Percentiles rank a stretch among this genome's conserved stretches.
Evolutionary conservation across 2,329 filamentous ascomycete genomes (phyloP).

Genomic region (Verticillium klebahnii): DNA sequence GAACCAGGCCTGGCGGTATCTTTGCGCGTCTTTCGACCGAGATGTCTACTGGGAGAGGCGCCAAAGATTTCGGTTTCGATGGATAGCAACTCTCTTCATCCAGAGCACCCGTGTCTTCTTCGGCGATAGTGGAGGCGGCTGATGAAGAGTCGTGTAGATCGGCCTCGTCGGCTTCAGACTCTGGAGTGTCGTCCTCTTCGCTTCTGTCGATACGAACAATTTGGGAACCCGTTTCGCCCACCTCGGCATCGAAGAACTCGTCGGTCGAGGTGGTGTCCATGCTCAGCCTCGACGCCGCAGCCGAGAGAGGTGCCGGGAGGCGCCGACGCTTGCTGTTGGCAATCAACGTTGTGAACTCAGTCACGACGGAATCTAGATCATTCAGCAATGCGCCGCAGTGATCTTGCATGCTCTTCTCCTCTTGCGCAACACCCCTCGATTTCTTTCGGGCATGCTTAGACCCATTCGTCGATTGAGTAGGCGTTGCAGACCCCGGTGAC

Average conservation of each 20-base stretch:
- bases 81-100: constrained; percentile 67
- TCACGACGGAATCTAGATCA: constrained; percentile 78
- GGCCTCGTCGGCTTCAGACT: constrained; percentile 51
- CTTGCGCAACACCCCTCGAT: constrained; percentile 34
- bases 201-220: constrained; percentile 70
- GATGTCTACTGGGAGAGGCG: constrained; percentile 69
- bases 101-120: constrained; percentile 50
- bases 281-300: constrained; percentile 49
- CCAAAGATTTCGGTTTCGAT: constrained; percentile 66
- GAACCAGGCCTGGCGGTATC: constrained; percentile 68
- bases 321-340: constrained; percentile 75
- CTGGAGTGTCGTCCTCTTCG: constrained; percentile 55
- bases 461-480: constrained; percentile 22
- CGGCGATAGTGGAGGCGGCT: constrained; percentile 45
- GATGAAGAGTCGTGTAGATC: constrained; percentile 52
- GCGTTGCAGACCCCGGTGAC: constrained; percentile 29
- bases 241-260: constrained; percentile 92
- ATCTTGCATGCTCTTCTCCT: constrained; percentile 68
- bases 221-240: constrained; percentile 57
- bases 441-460: constrained; percentile 26
- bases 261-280: constrained; percentile 78
- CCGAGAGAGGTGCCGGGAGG: constrained; percentile 46
- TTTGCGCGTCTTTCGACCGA: constrained; percentile 62
- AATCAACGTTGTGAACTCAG: constrained; percentile 75
- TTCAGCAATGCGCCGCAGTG: constrained; percentile 78